Evolutionary conservation across 768 basidiomycete species (phyloP).

Genomic region (Harrya chromipes): DNA sequence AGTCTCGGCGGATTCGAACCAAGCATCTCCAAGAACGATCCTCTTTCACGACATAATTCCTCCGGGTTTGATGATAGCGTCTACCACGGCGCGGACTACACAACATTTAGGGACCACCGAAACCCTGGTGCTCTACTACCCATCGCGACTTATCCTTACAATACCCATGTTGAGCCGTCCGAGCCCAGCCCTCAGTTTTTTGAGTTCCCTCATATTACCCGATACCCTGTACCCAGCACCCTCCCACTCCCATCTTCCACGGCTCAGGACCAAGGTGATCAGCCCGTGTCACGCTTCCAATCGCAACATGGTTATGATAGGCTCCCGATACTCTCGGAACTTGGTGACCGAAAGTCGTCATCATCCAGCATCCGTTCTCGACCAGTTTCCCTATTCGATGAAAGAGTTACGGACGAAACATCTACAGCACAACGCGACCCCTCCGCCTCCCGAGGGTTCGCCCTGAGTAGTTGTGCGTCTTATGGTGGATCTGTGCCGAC

Average conservation of each 20-base stretch:
- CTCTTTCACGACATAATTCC: conserved; percentile 2
- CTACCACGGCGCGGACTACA: conserved; percentile 12
- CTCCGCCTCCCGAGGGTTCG: conserved; percentile 1
- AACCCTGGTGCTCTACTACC: conserved; percentile 8
- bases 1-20: conserved; percentile 23
- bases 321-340: conserved; percentile 4
- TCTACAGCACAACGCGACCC: not conserved
- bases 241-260: conserved; percentile 12
- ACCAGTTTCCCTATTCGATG: conserved; percentile 7
- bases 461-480: not conserved
- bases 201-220: conserved; percentile 27
- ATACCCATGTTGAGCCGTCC: conserved; percentile 11
- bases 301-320: conserved; percentile 12
- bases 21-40: conserved; percentile 10
- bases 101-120: conserved; percentile 10
- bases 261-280: conserved; percentile 2
- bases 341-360: conserved; percentile 10
- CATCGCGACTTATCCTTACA: conserved; percentile 10
- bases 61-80: conserved; percentile 8
- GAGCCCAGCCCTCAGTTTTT: conserved; percentile 21
- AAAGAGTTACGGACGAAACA: conserved; percentile 5
- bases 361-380: conserved; percentile 10
- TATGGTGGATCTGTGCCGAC: conserved; percentile 3
- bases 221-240: conserved; percentile 24
- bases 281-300: conserved; percentile 5